Conservation (phyloP, 805 yeast genomes). For the Hanseniaspora clermontiae region DNA sequence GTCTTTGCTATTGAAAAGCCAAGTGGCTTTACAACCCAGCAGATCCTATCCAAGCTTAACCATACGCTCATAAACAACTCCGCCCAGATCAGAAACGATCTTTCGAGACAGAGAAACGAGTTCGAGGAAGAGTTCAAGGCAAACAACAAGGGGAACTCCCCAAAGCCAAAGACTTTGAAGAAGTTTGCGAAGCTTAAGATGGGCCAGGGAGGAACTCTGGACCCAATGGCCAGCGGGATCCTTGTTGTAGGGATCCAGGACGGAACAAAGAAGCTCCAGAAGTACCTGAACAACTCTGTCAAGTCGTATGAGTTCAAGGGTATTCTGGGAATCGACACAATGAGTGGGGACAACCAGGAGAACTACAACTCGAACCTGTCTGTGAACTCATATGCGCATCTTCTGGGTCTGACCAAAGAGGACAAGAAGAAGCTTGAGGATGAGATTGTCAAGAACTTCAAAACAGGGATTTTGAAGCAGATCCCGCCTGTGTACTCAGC, state of each 20-base stretch:
- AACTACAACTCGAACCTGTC: slow-evolving; percentile 33
- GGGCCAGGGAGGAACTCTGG: slow-evolving; percentile 98
- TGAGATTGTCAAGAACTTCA: slow-evolving; percentile 45
- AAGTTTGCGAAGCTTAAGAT: slow-evolving; percentile 56
- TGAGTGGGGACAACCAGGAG: slow-evolving; percentile 83
- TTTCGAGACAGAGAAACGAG: slow-evolving; percentile 33
- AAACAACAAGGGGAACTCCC: slow-evolving; percentile 34
- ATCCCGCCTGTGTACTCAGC: slow-evolving; percentile 95
- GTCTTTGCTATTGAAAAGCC: slow-evolving; percentile 88
- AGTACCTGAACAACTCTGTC: slow-evolving; percentile 58
- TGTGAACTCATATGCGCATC: slow-evolving; percentile 42
- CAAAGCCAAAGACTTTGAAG: slow-evolving; percentile 37
- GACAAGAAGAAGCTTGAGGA: slow-evolving; percentile 25
- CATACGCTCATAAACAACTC: slow-evolving; percentile 41
- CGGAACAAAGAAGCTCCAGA: slow-evolving; percentile 73
- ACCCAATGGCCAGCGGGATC: slow-evolving; percentile 92
- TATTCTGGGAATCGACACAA: slow-evolving; percentile 76
- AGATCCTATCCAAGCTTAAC: slow-evolving; percentile 57
- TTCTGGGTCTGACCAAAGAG: slow-evolving; percentile 27
- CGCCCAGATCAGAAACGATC: slow-evolving; percentile 44
- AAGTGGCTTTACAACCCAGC: slow-evolving; percentile 66
- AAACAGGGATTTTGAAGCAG: slow-evolving; percentile 63
- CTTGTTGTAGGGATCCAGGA: slow-evolving; percentile 80
- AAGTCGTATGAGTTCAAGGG: slow-evolving; percentile 79
- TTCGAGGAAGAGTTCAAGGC: slow-evolving; percentile 29